A percentile compares a stretch with the other conserved stretches of the same genome.
Conservation (phyloP, 345 rosid species). For the Carallia brachiata region DNA sequence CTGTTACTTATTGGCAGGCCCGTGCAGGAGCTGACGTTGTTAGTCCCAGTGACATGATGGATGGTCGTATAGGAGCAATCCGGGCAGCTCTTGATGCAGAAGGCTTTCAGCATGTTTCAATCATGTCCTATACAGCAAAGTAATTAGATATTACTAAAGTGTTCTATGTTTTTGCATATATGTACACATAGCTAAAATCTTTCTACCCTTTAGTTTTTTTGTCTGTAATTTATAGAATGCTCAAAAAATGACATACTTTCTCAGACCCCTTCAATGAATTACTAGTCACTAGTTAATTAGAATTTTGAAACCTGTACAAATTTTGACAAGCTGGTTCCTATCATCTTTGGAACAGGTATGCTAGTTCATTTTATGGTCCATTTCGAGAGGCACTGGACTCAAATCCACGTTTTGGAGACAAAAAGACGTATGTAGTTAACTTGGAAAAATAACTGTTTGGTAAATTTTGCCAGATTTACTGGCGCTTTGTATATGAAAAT, state of each 20-base stretch:
- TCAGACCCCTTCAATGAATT: too few relatives aligned
- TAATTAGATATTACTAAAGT: slow-evolving; percentile 24
- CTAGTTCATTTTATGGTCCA: slow-evolving; percentile 96
- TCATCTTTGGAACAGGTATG: slow-evolving; percentile 52
- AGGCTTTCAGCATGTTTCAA: slow-evolving; percentile 89
- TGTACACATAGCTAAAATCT: not conserved
- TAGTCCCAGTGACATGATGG: slow-evolving; percentile 99
- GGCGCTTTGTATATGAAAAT: slow-evolving; percentile 15
- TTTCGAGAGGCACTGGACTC: slow-evolving; percentile 93
- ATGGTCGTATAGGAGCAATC: slow-evolving; percentile 88
- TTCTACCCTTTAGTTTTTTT: not conserved
- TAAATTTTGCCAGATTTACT: not conserved
- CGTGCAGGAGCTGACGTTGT: slow-evolving; percentile 96
- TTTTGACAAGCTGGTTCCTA: slow-evolving; percentile 6
- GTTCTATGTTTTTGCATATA: not conserved
- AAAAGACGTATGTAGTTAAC: slow-evolving; percentile 62
- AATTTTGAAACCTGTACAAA: not conserved
- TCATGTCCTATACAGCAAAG: slow-evolving; percentile 99
- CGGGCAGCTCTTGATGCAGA: slow-evolving; percentile 88
- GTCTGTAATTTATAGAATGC: too few relatives aligned
- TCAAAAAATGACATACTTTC: too few relatives aligned
- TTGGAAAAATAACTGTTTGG: not conserved
- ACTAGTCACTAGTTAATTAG: too few relatives aligned
- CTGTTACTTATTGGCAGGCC: slow-evolving; percentile 42
- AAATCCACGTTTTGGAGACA: slow-evolving; percentile 92